phyloP scores from a whole-genome alignment of 2,329 filamentous ascomycete species.

The Dothideomycetidae sp. region DNA sequence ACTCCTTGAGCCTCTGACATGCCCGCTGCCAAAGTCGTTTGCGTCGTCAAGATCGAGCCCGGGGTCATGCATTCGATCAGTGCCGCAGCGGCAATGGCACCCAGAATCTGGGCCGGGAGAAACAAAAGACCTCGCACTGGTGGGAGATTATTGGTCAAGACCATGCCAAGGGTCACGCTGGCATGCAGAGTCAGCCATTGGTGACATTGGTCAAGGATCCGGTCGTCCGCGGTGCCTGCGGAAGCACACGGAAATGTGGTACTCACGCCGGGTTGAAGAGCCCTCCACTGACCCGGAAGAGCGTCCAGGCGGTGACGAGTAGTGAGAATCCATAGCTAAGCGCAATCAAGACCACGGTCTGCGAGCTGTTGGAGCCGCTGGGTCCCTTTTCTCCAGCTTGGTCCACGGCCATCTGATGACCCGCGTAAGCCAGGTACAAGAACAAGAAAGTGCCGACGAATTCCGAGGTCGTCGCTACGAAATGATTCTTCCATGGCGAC shows the following conservation, averaged over 20 bases:
- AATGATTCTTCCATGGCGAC: constrained; percentile 10
- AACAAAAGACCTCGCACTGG: constrained; percentile 17
- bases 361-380: constrained; percentile 12
- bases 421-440: constrained; percentile 22
- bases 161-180: constrained; percentile 19
- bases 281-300: constrained; percentile 20
- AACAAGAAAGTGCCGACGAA: constrained; percentile 25
- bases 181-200: neutral
- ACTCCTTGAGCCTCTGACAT: constrained; percentile 19
- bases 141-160: constrained; percentile 17
- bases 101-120: constrained; percentile 20
- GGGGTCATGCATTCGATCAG: constrained; percentile 20
- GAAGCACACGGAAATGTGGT: too few relatives aligned
- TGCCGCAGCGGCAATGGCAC: constrained; percentile 20
- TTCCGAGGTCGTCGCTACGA: constrained; percentile 16
- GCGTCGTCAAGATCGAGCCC: constrained; percentile 16
- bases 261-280: constrained; percentile 16
- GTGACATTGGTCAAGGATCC: too few relatives aligned
- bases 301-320: constrained; percentile 19
- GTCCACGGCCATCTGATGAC: constrained; percentile 17
- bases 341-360: constrained; percentile 20
- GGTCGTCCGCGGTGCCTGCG: too few relatives aligned
- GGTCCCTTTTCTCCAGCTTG: constrained; percentile 13
- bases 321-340: constrained; percentile 20
- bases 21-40: constrained; percentile 19